phyloP scores from a whole-genome alignment of 169 alveolate genomes.

The Plasmodium malariae region DNA sequence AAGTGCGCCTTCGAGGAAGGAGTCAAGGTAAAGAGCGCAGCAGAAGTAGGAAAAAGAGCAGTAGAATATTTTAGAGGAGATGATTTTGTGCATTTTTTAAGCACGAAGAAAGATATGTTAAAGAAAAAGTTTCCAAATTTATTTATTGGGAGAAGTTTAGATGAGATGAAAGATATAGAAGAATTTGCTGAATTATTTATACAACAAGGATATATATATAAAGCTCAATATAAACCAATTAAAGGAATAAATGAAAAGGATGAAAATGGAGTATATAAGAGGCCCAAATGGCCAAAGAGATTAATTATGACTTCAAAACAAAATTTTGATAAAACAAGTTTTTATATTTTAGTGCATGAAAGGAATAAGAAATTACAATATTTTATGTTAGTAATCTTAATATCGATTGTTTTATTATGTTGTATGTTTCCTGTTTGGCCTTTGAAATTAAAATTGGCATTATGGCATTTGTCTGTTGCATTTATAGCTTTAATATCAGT shows the following conservation, averaged over 20 bases:
- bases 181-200: constrained; percentile 78
- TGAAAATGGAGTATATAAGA: constrained; percentile 84
- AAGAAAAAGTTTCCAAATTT: constrained; percentile 81
- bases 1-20: constrained; percentile 73
- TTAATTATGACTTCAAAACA: constrained; percentile 87
- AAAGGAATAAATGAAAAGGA: constrained; percentile 83
- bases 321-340: constrained; percentile 87
- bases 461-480: constrained; percentile 89
- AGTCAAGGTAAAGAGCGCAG: constrained; percentile 81
- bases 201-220: constrained; percentile 83
- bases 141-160: constrained; percentile 53
- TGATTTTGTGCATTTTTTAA: constrained; percentile 84
- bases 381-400: constrained; percentile 82
- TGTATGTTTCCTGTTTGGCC: constrained; percentile 93
- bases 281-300: constrained; percentile 91
- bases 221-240: constrained; percentile 88
- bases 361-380: constrained; percentile 86
- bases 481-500: constrained; percentile 83
- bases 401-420: constrained; percentile 85
- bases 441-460: constrained; percentile 85
- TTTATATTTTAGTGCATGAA: constrained; percentile 88
- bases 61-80: constrained; percentile 90
- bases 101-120: constrained; percentile 79
- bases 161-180: constrained; percentile 76
- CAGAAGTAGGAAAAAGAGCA: constrained; percentile 89